Conservation (phyloP, 768 basidiomycete species). For the Tricholoma matsutake region DNA sequence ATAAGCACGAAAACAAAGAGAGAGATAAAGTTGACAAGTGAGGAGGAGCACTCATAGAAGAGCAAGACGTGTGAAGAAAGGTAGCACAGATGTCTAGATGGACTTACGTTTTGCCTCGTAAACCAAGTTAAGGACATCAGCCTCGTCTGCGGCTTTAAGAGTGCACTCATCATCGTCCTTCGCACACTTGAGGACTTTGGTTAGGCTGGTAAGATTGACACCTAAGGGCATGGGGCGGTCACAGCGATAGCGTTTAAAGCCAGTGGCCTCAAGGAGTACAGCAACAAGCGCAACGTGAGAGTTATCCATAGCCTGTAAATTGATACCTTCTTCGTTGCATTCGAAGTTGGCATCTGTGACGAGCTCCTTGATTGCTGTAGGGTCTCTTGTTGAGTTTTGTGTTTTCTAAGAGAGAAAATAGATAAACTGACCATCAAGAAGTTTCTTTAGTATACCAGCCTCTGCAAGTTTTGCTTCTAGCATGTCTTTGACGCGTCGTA, state of each 20-base stretch:
- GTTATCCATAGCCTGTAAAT: conserved; percentile 99
- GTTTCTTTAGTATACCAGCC: conserved; percentile 86
- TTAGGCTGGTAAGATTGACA: conserved; percentile 81
- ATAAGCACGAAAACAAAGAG: neutral
- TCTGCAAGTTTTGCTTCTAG: conserved; percentile 89
- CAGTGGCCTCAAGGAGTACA: conserved; percentile 72
- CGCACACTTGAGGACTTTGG: conserved; percentile 96
- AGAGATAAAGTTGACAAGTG: neutral
- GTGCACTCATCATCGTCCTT: conserved; percentile 94
- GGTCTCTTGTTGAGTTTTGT: conserved; percentile 4
- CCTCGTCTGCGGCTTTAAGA: conserved; percentile 88
- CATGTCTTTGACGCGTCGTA: conserved; percentile 39
- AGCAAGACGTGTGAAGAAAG: neutral
- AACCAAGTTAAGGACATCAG: conserved; percentile 80
- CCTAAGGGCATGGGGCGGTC: conserved; percentile 93
- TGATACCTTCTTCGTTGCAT: conserved; percentile 93
- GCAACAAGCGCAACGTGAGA: conserved; percentile 97
- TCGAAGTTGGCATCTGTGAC: conserved; percentile 98
- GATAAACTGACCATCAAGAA: conserved; percentile 75
- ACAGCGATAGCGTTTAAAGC: conserved; percentile 88
- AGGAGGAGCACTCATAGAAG: neutral
- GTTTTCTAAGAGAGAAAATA: neutral
- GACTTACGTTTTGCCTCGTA: conserved; percentile 87
- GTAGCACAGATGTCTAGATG: neutral
- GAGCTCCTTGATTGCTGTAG: conserved; percentile 92